Evolutionary conservation across 2,329 filamentous ascomycete species (phyloP).

Genomic region (Ascochyta lentis): DNA sequence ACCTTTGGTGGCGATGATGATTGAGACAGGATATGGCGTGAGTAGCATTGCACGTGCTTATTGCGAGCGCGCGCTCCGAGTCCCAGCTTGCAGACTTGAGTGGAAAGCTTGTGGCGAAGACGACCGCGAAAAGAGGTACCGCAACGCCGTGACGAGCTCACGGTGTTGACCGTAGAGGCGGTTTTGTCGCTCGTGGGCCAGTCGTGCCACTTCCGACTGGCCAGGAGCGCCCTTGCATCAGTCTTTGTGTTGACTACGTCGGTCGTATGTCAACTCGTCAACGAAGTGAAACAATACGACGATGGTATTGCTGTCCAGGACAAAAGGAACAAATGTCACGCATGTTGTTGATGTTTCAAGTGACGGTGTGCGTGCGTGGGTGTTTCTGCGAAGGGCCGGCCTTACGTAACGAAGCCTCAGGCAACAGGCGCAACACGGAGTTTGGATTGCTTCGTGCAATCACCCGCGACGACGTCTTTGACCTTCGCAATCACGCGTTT

Average conservation of each 20-base stretch:
- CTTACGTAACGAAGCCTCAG: background rate
- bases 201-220: slow-evolving; percentile 3
- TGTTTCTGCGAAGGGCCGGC: background rate
- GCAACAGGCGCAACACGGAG: background rate
- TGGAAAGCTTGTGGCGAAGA: background rate
- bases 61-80: slow-evolving; percentile 17
- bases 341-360: slow-evolving; percentile 5
- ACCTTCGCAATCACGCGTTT: background rate
- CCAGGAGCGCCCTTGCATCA: slow-evolving; percentile 12
- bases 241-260: background rate
- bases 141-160: slow-evolving; percentile 1
- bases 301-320: background rate
- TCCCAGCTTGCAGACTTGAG: slow-evolving; percentile 1
- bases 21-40: slow-evolving; percentile 8
- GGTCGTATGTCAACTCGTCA: background rate
- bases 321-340: background rate
- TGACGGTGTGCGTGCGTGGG: background rate
- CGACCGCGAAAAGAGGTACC: background rate
- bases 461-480: slow-evolving; percentile 1
- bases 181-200: slow-evolving; percentile 6
- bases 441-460: background rate
- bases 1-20: slow-evolving; percentile 3
- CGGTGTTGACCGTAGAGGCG: slow-evolving; percentile 4
- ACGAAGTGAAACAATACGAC: slow-evolving; percentile 1
- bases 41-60: slow-evolving; percentile 10